A percentile compares a stretch with the other conserved stretches of the same genome.
phyloP scores from a whole-genome alignment of 2,329 filamentous ascomycete species.

The Colletotrichum orchidophilum region DNA sequence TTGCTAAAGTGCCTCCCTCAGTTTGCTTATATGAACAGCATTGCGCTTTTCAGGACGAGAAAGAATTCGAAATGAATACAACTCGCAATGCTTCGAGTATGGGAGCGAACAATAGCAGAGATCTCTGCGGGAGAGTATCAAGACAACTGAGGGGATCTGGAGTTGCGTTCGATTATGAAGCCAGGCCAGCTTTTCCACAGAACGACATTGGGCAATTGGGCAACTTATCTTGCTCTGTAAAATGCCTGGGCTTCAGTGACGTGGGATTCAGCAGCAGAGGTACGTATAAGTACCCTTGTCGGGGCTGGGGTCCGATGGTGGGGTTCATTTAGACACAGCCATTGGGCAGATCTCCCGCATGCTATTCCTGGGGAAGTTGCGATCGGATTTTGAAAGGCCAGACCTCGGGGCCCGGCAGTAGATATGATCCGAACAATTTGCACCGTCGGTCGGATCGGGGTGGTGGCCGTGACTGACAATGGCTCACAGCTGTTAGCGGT shows the following conservation, averaged over 20 bases:
- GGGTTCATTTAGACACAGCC: neutral
- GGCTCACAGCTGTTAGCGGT: neutral
- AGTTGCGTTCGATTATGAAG: neutral
- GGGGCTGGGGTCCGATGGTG: neutral
- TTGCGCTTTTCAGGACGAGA: neutral
- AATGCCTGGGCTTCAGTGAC: slow-evolving; percentile 21
- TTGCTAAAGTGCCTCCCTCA: neutral
- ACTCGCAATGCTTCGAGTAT: neutral
- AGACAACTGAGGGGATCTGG: neutral
- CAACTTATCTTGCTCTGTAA: too few relatives aligned
- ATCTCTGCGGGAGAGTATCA: neutral
- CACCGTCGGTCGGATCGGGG: neutral
- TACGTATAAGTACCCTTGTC: neutral
- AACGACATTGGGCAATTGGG: neutral
- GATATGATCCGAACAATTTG: slow-evolving; percentile 12
- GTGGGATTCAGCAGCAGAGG: slow-evolving; percentile 4
- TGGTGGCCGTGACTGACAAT: neutral
- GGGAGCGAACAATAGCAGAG: neutral
- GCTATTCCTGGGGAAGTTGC: slow-evolving; percentile 23
- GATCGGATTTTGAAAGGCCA: slow-evolving; percentile 26
- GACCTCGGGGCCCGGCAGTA: slow-evolving; percentile 1
- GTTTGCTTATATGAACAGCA: neutral
- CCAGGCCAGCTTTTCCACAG: neutral
- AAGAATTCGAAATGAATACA: neutral
- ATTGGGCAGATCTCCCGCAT: slow-evolving; percentile 29